A percentile compares a stretch with the other conserved stretches of the same genome.
Evolutionary conservation across 148 eudicot genomes (phyloP).

Genomic region (Drosera capensis): DNA sequence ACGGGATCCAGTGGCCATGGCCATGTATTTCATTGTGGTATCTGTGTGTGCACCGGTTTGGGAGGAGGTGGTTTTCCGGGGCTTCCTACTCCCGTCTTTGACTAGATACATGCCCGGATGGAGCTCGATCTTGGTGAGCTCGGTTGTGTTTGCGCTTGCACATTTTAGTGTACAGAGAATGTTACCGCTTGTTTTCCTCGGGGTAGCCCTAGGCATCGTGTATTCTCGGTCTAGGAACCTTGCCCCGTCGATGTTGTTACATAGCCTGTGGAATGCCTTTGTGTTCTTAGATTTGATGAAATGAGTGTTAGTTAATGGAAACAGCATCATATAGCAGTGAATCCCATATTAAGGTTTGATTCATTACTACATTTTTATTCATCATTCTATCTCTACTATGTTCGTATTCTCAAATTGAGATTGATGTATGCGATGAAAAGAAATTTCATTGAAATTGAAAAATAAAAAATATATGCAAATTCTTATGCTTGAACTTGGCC

Average conservation of each 20-base stretch:
- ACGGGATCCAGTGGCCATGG: slow-evolving; percentile 72
- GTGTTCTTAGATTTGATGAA: slow-evolving; percentile 80
- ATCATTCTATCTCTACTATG: no score
- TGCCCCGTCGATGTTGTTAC: slow-evolving; percentile 63
- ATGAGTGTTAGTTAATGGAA: slow-evolving; percentile 6
- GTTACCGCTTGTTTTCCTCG: slow-evolving; percentile 64
- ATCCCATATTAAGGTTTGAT: no score
- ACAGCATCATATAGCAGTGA: neutral
- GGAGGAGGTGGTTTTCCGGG: slow-evolving; percentile 77
- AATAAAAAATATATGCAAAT: no score
- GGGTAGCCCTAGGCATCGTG: slow-evolving; percentile 65
- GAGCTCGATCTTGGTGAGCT: slow-evolving; percentile 62
- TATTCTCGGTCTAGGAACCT: slow-evolving; percentile 69
- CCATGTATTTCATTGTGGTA: slow-evolving; percentile 48
- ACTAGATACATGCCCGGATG: slow-evolving; percentile 80
- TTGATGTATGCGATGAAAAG: no score
- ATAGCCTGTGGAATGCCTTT: slow-evolving; percentile 83
- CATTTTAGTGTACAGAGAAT: slow-evolving; percentile 78
- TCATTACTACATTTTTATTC: no score
- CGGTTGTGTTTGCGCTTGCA: slow-evolving; percentile 69
- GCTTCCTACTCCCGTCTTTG: slow-evolving; percentile 80
- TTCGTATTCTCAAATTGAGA: no score
- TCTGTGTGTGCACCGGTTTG: slow-evolving; percentile 73
- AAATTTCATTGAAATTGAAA: no score
- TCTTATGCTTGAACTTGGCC: no score